Percentiles rank a stretch among this genome's conserved stretches.
Evolutionary conservation across 108 stramenopile genomes (phyloP).

Genomic region (Skeletonema costatum): DNA sequence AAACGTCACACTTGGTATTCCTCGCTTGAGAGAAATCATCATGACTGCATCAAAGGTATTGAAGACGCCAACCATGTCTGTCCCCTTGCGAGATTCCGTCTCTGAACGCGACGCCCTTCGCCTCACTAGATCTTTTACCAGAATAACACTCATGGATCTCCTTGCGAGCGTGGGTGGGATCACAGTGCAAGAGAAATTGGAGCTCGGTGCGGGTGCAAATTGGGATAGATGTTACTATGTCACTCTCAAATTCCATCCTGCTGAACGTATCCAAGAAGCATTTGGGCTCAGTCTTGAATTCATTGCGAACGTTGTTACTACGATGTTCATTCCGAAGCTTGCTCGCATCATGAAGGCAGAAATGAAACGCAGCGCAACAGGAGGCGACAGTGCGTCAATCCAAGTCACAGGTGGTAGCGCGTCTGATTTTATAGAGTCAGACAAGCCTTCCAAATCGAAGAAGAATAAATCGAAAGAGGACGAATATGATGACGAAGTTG

Average conservation of each 20-base stretch:
- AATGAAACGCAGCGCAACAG: constrained; percentile 61
- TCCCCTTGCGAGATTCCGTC: constrained; percentile 74
- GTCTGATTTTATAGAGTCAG: constrained; percentile 34
- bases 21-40: constrained; percentile 98
- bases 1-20: constrained; percentile 99
- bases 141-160: constrained; percentile 86
- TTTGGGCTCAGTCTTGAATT: constrained; percentile 88
- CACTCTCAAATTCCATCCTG: constrained; percentile 80
- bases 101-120: constrained; percentile 61
- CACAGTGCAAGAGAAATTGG: constrained; percentile 68
- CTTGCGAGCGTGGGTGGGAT: constrained; percentile 80
- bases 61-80: constrained; percentile 97
- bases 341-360: constrained; percentile 82
- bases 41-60: constrained; percentile 97
- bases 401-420: constrained; percentile 60
- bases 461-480: constrained; percentile 53
- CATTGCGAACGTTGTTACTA: constrained; percentile 77
- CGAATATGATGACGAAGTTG: constrained; percentile 74
- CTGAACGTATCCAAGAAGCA: constrained; percentile 85
- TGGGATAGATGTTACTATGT: constrained; percentile 89
- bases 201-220: constrained; percentile 59
- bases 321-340: constrained; percentile 77
- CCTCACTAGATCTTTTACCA: constrained; percentile 78
- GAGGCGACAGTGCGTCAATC: constrained; percentile 52
- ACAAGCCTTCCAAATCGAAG: constrained; percentile 24